Evolutionary conservation across 257 asterid genomes (phyloP).

Genomic region (Nicotiana tomentosiformis): DNA sequence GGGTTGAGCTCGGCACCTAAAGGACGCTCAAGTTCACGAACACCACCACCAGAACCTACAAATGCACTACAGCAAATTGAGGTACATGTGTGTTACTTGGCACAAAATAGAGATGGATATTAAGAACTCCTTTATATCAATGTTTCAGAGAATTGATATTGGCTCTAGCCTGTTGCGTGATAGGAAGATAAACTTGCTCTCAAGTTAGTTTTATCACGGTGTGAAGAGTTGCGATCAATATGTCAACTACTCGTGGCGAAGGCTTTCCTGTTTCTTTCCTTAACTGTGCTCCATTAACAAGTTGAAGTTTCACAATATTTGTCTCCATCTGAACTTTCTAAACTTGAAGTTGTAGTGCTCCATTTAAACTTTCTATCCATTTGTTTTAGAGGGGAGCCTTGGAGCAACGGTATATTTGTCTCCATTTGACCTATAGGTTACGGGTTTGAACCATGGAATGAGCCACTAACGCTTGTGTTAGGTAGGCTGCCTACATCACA

Average conservation of each 20-base stretch:
- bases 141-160: neutral
- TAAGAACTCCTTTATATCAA: neutral
- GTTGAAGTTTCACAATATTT: neutral
- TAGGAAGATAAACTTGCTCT: slow-evolving; percentile 3
- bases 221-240: neutral
- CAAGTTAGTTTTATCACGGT: neutral
- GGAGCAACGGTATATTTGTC: too few relatives aligned
- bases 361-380: neutral
- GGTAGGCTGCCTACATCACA: too few relatives aligned
- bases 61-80: slow-evolving; percentile 21
- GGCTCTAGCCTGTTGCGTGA: neutral
- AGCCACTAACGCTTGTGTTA: too few relatives aligned
- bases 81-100: slow-evolving; percentile 12
- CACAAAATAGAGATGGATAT: neutral
- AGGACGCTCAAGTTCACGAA: slow-evolving; percentile 18
- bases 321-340: neutral
- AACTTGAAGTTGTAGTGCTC: too few relatives aligned
- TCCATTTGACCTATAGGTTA: too few relatives aligned
- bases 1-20: slow-evolving; percentile 62
- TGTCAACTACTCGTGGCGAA: neutral
- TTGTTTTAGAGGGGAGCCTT: neutral
- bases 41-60: slow-evolving; percentile 11
- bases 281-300: neutral
- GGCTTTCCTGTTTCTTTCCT: neutral
- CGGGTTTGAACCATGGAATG: too few relatives aligned